phyloP scores from a whole-genome alignment of 164 flowering plant species.

The Litsea cubeba region DNA sequence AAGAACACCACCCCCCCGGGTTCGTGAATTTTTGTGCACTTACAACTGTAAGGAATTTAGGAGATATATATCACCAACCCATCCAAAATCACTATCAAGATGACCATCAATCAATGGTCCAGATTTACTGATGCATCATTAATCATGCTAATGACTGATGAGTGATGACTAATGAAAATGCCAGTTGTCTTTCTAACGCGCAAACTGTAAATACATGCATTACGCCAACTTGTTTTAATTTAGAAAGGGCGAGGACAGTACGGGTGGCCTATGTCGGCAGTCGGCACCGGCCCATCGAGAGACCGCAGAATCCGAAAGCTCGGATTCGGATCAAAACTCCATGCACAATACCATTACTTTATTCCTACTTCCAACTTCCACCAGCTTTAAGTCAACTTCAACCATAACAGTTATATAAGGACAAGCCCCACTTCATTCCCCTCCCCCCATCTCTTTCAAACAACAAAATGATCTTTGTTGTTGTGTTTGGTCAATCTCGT shows the following conservation, averaged over 20 bases:
- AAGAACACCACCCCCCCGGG: too few species aligned
- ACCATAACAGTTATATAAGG: not conserved
- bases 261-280: not conserved
- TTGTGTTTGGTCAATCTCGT: constrained; percentile 12
- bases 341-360: not conserved
- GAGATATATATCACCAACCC: too few species aligned
- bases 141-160: too few species aligned
- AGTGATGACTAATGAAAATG: too few species aligned
- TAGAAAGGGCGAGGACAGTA: not conserved
- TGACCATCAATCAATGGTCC: too few species aligned
- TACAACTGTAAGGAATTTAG: too few species aligned
- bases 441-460: not conserved
- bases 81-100: too few species aligned
- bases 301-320: not conserved
- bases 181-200: too few species aligned
- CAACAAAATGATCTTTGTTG: constrained; percentile 16
- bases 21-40: too few species aligned
- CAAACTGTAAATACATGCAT: too few species aligned
- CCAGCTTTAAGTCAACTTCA: not conserved
- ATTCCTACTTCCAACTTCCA: not conserved
- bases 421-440: not conserved
- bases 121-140: too few species aligned
- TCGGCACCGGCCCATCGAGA: not conserved
- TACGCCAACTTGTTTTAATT: too few species aligned
- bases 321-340: not conserved